These are phyloP conservation scores for Entomortierella parvispora DNA, from an alignment of 192 early-diverging fungal genomes.

Conservation along the genomic window DNA sequence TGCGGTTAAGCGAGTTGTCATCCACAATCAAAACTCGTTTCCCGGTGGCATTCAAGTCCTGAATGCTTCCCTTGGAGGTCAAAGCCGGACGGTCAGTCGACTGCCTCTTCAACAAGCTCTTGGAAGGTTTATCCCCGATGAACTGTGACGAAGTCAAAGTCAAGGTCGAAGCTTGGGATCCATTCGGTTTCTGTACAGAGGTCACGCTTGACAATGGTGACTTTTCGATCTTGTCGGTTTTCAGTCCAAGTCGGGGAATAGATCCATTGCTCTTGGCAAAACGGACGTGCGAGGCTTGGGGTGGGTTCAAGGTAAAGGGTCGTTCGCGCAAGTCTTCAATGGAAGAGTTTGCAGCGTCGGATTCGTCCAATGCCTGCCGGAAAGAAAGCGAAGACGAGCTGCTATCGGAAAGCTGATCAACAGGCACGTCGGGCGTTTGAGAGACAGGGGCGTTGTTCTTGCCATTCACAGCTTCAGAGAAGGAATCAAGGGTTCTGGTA, in stretches of 20 bases:
- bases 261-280: slow-evolving; percentile 42
- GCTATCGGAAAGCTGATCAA: not conserved
- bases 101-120: slow-evolving; percentile 27
- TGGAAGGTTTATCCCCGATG: slow-evolving; percentile 13
- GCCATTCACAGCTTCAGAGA: not conserved
- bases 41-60: slow-evolving; percentile 22
- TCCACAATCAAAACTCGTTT: slow-evolving; percentile 47
- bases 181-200: not conserved
- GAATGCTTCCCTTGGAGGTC: slow-evolving; percentile 24
- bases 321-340: not conserved
- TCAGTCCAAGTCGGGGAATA: slow-evolving; percentile 16
- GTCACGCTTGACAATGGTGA: not conserved
- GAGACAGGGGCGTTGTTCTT: not conserved
- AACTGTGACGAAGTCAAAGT: too few relatives aligned
- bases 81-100: slow-evolving; percentile 9
- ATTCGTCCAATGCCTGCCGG: too few relatives aligned
- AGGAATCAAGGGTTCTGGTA: not conserved
- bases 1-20: slow-evolving; percentile 44
- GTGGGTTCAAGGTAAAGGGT: not conserved
- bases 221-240: not conserved
- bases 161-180: too few relatives aligned
- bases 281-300: slow-evolving; percentile 34
- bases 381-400: not conserved
- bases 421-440: too few relatives aligned
- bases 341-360: not conserved